These are phyloP conservation scores for Saccharomycopsis olivae DNA, from an alignment of 805 yeast genomes.

Conservation along the genomic window DNA sequence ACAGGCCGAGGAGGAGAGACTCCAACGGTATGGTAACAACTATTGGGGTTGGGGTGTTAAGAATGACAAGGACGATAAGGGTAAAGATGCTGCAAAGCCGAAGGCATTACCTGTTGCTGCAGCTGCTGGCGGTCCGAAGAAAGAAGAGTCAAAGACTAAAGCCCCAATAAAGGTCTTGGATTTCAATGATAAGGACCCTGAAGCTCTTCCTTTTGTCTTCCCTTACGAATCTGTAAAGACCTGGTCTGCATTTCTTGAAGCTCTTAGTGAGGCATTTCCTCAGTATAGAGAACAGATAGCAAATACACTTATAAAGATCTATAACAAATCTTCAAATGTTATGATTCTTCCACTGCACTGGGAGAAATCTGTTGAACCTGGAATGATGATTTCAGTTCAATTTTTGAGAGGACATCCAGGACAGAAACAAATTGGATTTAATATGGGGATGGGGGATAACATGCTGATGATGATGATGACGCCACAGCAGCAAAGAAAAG, in stretches of 20 bases:
- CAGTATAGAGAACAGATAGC: constrained; percentile 5
- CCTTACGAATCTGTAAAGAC: constrained; percentile 14
- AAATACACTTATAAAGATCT: constrained; percentile 2
- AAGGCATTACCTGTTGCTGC: no score
- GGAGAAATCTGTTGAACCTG: constrained; percentile 14
- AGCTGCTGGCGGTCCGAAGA: background rate
- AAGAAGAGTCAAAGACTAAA: constrained; percentile 6
- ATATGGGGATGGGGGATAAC: no score
- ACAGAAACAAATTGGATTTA: background rate
- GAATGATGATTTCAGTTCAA: constrained; percentile 9
- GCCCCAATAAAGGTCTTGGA: constrained; percentile 15
- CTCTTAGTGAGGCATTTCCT: constrained; percentile 16
- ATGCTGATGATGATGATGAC: no score
- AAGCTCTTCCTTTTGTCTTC: constrained; percentile 10
- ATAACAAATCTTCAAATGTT: constrained; percentile 5
- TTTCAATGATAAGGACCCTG: constrained; percentile 1
- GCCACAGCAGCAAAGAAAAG: background rate
- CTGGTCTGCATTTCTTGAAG: constrained; percentile 9
- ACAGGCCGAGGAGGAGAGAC: constrained; percentile 15
- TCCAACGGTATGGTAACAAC: constrained; percentile 18
- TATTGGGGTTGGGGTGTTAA: constrained; percentile 17
- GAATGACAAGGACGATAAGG: constrained; percentile 1
- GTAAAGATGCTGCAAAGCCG: background rate
- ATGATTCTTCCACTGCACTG: constrained; percentile 15
- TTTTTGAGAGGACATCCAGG: constrained; percentile 6